A percentile compares a stretch with the other conserved stretches of the same genome.
Evolutionary conservation across 306 rosid genomes (phyloP).

Genomic region (Malus domestica): DNA sequence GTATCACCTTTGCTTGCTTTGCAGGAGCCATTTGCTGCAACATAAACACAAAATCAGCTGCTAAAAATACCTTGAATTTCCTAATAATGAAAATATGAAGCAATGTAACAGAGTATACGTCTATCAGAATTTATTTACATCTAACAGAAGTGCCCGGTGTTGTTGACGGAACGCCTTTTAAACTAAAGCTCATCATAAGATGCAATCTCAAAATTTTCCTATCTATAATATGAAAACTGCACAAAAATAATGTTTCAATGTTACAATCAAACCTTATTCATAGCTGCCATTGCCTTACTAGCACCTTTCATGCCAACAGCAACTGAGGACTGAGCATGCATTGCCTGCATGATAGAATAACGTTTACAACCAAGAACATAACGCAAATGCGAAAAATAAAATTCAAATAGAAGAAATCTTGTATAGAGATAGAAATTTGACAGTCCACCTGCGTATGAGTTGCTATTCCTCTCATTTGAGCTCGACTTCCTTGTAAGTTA

Average conservation of each 20-base stretch:
- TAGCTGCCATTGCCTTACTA: slow-evolving; percentile 76
- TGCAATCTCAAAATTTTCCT: not conserved
- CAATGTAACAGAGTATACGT: not conserved
- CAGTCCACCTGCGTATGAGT: slow-evolving; percentile 86
- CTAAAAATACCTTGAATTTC: not conserved
- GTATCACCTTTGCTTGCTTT: slow-evolving; percentile 72
- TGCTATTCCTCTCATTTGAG: slow-evolving; percentile 99
- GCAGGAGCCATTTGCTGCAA: slow-evolving; percentile 94
- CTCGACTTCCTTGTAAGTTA: slow-evolving; percentile 97
- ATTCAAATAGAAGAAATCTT: not conserved
- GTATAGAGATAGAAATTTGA: not conserved
- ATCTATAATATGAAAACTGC: not conserved
- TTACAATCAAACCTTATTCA: slow-evolving; percentile 63
- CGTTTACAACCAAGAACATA: slow-evolving; percentile 13
- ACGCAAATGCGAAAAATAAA: not conserved
- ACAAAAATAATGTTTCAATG: not conserved
- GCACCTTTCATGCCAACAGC: slow-evolving; percentile 95
- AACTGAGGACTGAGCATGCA: slow-evolving; percentile 90
- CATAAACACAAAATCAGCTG: slow-evolving; percentile 17
- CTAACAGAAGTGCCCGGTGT: not conserved
- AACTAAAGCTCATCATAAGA: not conserved
- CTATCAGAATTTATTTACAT: not conserved
- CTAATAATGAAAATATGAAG: not conserved
- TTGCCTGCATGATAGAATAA: slow-evolving; percentile 56
- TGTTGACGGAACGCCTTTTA: not conserved